These are phyloP conservation scores for Fomitopsis pinicola DNA, from an alignment of 1,284 basidiomycete genomes.

Conservation along the genomic window DNA sequence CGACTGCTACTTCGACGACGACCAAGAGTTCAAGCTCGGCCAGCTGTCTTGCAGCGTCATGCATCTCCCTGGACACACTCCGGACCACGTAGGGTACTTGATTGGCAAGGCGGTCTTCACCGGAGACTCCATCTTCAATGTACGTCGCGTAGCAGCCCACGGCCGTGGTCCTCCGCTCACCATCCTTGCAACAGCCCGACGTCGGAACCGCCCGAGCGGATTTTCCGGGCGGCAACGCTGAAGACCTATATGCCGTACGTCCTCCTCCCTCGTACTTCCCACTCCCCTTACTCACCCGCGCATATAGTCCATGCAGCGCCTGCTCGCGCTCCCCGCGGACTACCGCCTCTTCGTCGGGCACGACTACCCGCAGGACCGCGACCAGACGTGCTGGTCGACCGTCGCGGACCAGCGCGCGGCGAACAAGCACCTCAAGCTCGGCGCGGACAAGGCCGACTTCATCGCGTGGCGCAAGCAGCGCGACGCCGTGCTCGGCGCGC, in stretches of 20 bases:
- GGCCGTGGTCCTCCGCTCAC: not conserved
- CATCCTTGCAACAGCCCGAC: constrained; percentile 27
- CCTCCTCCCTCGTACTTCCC: constrained; percentile 3
- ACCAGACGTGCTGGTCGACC: constrained; percentile 30
- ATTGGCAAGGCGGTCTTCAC: constrained; percentile 36
- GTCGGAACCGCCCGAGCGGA: constrained; percentile 38
- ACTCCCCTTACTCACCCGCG: not conserved
- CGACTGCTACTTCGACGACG: constrained; percentile 34
- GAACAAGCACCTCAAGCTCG: constrained; percentile 33
- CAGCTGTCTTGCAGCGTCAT: constrained; percentile 28
- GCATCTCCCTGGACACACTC: constrained; percentile 36
- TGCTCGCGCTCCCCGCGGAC: constrained; percentile 32
- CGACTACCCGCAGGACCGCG: constrained; percentile 33
- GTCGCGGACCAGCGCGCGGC: constrained; percentile 30
- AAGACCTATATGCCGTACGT: constrained; percentile 31
- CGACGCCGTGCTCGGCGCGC: constrained; percentile 31
- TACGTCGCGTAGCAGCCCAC: constrained; percentile 14
- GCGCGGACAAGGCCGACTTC: constrained; percentile 29
- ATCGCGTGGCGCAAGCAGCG: constrained; percentile 31
- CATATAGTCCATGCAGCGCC: constrained; percentile 33
- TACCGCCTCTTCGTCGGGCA: constrained; percentile 39
- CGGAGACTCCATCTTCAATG: constrained; percentile 40
- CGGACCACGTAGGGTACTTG: constrained; percentile 35
- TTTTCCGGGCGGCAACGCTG: constrained; percentile 37
- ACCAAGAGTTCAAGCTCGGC: constrained; percentile 33